Percentiles rank a stretch among this genome's conserved stretches.
phyloP scores from a whole-genome alignment of 2,329 filamentous ascomycete genomes.

The Helotiales sp. region DNA sequence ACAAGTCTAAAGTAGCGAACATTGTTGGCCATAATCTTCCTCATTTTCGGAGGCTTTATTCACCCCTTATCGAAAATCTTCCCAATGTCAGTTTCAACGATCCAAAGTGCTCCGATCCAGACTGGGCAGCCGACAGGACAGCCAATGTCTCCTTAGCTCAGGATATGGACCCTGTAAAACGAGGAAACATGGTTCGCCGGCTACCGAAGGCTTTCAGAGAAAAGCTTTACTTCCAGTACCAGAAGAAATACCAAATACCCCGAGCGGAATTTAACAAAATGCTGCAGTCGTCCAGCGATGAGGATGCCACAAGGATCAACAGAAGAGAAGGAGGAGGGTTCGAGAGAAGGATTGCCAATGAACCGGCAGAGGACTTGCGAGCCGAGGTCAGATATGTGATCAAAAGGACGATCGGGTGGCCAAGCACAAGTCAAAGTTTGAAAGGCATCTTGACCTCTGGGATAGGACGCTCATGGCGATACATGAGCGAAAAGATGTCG shows the following conservation, averaged over 20 bases:
- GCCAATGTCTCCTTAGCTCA: slow-evolving; percentile 75
- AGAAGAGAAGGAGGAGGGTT: slow-evolving; percentile 82
- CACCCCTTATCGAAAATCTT: slow-evolving; percentile 84
- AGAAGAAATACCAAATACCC: slow-evolving; percentile 86
- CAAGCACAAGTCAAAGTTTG: slow-evolving; percentile 83
- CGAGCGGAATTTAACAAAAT: slow-evolving; percentile 82
- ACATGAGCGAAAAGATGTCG: slow-evolving; percentile 79
- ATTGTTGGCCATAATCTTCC: slow-evolving; percentile 91
- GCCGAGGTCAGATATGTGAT: slow-evolving; percentile 77
- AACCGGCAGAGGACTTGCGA: slow-evolving; percentile 68
- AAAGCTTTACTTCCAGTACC: slow-evolving; percentile 93
- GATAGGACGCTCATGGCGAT: slow-evolving; percentile 69
- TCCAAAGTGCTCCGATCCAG: slow-evolving; percentile 57
- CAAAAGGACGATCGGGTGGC: slow-evolving; percentile 88
- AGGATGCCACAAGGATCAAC: slow-evolving; percentile 70
- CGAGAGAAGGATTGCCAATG: slow-evolving; percentile 80
- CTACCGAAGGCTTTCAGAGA: slow-evolving; percentile 85
- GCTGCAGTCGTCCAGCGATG: slow-evolving; percentile 76
- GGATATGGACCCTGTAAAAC: slow-evolving; percentile 89
- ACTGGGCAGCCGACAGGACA: slow-evolving; percentile 67
- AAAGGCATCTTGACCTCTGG: slow-evolving; percentile 87
- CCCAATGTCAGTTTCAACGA: slow-evolving; percentile 85
- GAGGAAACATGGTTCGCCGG: slow-evolving; percentile 95
- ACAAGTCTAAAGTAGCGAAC: slow-evolving; percentile 89
- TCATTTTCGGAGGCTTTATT: slow-evolving; percentile 91